Percentiles rank a stretch among this genome's conserved stretches.
These are phyloP conservation scores for Gliomastix tumulicola DNA, from an alignment of 2,329 filamentous ascomycete species.

Conservation along the genomic window DNA sequence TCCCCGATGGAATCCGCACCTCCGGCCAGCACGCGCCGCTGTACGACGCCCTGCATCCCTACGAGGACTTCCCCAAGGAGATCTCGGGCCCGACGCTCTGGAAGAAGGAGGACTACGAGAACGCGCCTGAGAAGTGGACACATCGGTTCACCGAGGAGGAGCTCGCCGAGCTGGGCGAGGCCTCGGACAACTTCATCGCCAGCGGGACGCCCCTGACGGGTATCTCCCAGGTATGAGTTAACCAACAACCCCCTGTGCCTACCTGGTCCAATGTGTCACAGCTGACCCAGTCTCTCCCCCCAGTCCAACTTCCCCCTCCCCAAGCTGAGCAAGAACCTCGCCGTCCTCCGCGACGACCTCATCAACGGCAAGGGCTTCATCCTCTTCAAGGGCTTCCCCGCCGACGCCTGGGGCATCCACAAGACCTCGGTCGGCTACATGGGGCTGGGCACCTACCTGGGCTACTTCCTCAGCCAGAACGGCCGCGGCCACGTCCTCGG, in stretches of 20 bases:
- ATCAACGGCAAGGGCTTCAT: constrained; percentile 85
- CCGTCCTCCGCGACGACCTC: constrained; percentile 29
- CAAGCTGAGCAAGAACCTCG: constrained; percentile 25
- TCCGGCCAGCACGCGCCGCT: constrained; percentile 67
- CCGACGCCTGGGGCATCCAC: constrained; percentile 64
- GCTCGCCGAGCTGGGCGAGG: constrained; percentile 55
- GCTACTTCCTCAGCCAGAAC: constrained; percentile 85
- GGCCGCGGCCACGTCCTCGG: constrained; percentile 77
- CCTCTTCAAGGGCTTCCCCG: constrained; percentile 80
- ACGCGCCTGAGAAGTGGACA: constrained; percentile 63
- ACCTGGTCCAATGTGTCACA: too few relatives aligned
- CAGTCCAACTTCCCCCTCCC: constrained; percentile 35
- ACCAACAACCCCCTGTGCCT: too few relatives aligned
- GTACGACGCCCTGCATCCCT: constrained; percentile 58
- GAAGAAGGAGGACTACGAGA: constrained; percentile 57
- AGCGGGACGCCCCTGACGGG: constrained; percentile 61
- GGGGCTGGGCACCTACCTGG: constrained; percentile 77
- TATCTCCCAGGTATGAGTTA: constrained; percentile 44
- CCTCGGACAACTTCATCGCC: constrained; percentile 63
- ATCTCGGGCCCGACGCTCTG: constrained; percentile 70
- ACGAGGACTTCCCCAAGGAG: constrained; percentile 61
- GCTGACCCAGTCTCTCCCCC: too few relatives aligned
- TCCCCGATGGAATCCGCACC: constrained; percentile 41
- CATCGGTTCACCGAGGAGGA: constrained; percentile 62
- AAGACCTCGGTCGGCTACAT: constrained; percentile 88